Base-by-base conservation (phyloP, 2,329 filamentous ascomycete species). In the Sclerotinia minor region DNA sequence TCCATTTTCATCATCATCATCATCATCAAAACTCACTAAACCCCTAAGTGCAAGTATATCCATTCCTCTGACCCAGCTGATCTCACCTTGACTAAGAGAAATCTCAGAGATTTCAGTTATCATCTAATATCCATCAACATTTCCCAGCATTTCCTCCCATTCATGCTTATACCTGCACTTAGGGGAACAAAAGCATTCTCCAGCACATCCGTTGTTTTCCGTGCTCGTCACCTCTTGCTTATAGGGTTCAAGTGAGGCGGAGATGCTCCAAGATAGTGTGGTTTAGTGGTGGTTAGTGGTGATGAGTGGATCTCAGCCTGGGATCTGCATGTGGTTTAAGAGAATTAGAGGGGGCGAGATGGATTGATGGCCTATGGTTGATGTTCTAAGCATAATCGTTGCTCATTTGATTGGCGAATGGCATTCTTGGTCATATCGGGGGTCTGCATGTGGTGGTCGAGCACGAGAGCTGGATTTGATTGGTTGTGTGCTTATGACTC, bases 41-140 rank as follows among this genome's bases (percentile, higher is more conserved):
- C 68, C 68, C 29, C 29, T 69, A 69, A 69, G 54, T 69, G 66
- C 68, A 69, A 35, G 61, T 65, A 47, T 50, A 65, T 68, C 66
- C 68, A 21, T n/a, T 60, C 47, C 19, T 24, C 24, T 44, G 32
- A 24, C 52, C 9, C 63, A 65, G 63, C 63, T 65, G 63, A 57
- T 54, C 52, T 35, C 35, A 44, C 17, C n/a, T 0, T 60, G 57
- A 60, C 57, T 60, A 60, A 60, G 26, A 60, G 41, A 60, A 60
- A 47, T 47, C 5, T n/a, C 5, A 11, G 21, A 60, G 47, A 47
- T 47, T n/a, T 17, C 9, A 5, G 13, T 47, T 5, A 47, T 9
- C 26, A 60, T n/a, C 17, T 35, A 35, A 35, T 35, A 3, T 6
- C 5, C 4, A 35, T 7, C 3, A 35, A 6, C 32, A 35, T 35